Base-by-base conservation (phyloP, 2,329 filamentous ascomycete species). In the Sporothrix pseudoabietina region DNA sequence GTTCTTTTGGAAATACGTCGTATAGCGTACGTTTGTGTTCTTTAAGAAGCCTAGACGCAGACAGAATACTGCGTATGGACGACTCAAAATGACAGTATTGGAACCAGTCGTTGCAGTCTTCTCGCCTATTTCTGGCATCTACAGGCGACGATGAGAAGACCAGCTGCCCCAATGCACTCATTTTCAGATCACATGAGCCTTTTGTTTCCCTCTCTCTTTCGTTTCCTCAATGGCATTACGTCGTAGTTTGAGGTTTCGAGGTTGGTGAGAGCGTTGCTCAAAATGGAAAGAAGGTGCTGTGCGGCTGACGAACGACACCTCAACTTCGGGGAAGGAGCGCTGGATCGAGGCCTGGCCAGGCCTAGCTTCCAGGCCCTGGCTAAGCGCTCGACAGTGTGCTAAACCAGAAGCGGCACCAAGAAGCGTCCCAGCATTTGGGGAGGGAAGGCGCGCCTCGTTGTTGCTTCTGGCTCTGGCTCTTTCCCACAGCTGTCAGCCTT, bases 331-430 rank as follows among this genome's bases (percentile, higher is more conserved):
- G 59, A n/a, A 66, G 5, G 61, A 19, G 61, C 39, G 39, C 61
- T 66, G 39, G 61, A 47, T 47, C 12, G 12, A 41, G 32, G 32
- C 19, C 32, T 22, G 32, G 57, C 16, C 32, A n/a, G 16, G 57
- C 57, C 32, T 41, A 41, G 57, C 57, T 41, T 30, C 61, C 61
- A 66, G 61, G 61, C 39, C 61, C 39, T 61, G 30, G 57, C 57
- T 41, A 39, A 5, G 57, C 22, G 22, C 22, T 26, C 9, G 22
- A 22, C 3, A n/a, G 19, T 22, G n/a, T 44, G 39, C 39, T 66
- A 66, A 47, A 26, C 61, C 39, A 66, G 61, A 66, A 47, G 61
- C 39, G 12, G 39, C 61, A 14, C 61, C 3, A 49, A 49, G 44
- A 49, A 49, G 44, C 44, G 41, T 10, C 44, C 44, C 12, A 16